These are phyloP conservation scores for Podospora appendiculata DNA, from an alignment of 495 filamentous ascomycete genomes.

Conservation along the genomic window DNA sequence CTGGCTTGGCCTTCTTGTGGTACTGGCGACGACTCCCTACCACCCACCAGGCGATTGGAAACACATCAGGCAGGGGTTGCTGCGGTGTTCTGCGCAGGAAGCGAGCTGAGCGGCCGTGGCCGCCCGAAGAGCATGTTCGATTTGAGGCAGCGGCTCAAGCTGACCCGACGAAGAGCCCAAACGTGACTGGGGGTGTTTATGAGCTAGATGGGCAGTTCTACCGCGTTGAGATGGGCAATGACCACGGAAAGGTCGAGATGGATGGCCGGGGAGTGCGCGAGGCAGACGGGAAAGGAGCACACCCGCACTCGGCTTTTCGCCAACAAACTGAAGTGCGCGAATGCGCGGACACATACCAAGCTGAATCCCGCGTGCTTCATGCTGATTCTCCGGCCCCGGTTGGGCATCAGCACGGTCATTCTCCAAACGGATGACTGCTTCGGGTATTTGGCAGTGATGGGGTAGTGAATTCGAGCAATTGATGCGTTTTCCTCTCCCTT, in stretches of 20 bases:
- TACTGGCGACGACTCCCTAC: conserved; percentile 3
- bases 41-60: neutral
- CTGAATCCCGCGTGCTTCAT: too few relatives aligned
- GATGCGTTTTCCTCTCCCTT: too few relatives aligned
- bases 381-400: too few relatives aligned
- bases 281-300: neutral
- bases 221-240: conserved; percentile 16
- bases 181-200: neutral
- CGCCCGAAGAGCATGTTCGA: neutral
- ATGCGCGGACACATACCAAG: too few relatives aligned
- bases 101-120: neutral
- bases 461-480: too few relatives aligned
- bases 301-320: neutral
- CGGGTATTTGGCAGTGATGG: too few relatives aligned
- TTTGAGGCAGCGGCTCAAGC: neutral
- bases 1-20: conserved; percentile 9
- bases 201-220: conserved; percentile 18
- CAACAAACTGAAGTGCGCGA: too few relatives aligned
- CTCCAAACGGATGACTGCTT: too few relatives aligned
- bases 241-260: conserved; percentile 14
- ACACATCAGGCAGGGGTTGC: neutral
- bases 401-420: too few relatives aligned
- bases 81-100: neutral
- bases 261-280: conserved; percentile 12
- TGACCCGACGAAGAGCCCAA: too few relatives aligned